phyloP scores from a whole-genome alignment of 768 basidiomycete species.

The Tricholoma furcatifolium region DNA sequence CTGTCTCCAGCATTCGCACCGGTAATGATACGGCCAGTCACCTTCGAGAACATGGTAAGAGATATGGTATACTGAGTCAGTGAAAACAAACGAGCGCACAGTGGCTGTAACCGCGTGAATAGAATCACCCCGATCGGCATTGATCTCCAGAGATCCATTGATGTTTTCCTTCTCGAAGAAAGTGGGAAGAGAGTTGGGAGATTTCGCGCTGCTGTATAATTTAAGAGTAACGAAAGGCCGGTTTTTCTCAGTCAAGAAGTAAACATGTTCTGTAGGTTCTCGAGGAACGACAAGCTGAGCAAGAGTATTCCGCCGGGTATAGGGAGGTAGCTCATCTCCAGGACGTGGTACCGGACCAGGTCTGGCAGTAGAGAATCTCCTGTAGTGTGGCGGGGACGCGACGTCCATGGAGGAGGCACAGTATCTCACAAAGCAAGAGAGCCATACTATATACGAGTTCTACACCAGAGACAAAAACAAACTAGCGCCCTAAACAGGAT shows the following conservation, averaged over 20 bases:
- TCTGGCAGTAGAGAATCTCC: conserved; percentile 44
- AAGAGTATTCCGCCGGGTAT: conserved; percentile 47
- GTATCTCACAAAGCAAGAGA: not conserved
- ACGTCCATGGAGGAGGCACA: conserved; percentile 38
- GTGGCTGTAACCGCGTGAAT: conserved; percentile 46
- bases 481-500: conserved; percentile 19
- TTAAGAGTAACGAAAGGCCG: conserved; percentile 45
- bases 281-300: conserved; percentile 37
- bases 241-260: conserved; percentile 38
- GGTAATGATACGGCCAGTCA: conserved; percentile 53
- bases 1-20: conserved; percentile 42
- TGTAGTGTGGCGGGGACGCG: conserved; percentile 48
- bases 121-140: conserved; percentile 50
- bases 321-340: conserved; percentile 45
- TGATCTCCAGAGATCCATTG: conserved; percentile 44
- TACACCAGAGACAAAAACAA: conserved; percentile 25
- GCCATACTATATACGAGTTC: conserved; percentile 17
- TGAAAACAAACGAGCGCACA: conserved; percentile 26
- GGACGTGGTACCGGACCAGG: conserved; percentile 50
- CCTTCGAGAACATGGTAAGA: conserved; percentile 23
- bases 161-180: conserved; percentile 57
- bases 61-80: not conserved
- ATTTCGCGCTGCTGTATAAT: conserved; percentile 51
- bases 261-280: conserved; percentile 50
- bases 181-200: conserved; percentile 47